phyloP scores from a whole-genome alignment of 129 eudicot species.

The Centella asiatica region DNA sequence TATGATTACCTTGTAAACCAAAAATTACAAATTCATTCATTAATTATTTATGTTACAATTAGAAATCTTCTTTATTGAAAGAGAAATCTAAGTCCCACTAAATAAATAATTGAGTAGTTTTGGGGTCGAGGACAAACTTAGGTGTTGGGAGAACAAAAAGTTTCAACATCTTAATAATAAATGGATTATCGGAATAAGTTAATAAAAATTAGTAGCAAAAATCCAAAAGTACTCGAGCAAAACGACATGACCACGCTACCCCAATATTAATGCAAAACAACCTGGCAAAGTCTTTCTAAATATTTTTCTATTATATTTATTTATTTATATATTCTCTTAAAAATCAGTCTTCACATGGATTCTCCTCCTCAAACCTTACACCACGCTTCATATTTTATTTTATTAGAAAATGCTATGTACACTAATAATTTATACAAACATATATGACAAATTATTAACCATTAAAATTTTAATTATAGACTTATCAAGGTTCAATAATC shows the following conservation, averaged over 20 bases:
- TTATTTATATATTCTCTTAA: background rate
- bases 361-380: background rate
- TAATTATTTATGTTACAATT: no score
- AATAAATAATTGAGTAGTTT: background rate
- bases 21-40: no score
- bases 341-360: constrained; percentile 5
- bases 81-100: background rate
- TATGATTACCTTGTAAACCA: no score
- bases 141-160: constrained; percentile 14
- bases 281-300: constrained; percentile 5
- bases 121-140: constrained; percentile 7
- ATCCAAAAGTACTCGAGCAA: constrained; percentile 2
- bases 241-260: constrained; percentile 16
- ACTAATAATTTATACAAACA: no score
- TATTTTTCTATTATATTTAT: background rate
- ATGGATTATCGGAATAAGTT: background rate
- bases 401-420: no score
- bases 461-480: no score
- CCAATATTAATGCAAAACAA: constrained; percentile 13
- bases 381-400: no score
- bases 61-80: no score
- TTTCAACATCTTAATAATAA: background rate
- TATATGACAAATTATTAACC: no score
- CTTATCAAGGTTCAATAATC: no score
- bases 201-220: background rate